Conservation (phyloP, 768 basidiomycete species). For the Amanita exitialis region DNA sequence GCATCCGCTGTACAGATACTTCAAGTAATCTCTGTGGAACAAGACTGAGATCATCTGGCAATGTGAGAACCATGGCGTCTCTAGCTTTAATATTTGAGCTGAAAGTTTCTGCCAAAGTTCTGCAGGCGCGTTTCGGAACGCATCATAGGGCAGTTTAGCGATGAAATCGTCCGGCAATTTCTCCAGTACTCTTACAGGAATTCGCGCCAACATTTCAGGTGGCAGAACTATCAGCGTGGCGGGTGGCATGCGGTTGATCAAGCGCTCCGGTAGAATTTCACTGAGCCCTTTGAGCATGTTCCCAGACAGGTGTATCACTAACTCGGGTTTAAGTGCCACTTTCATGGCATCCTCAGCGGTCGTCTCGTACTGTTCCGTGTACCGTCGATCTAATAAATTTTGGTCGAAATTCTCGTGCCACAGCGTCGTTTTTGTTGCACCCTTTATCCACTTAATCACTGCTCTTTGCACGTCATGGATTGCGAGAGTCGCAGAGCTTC, state of each 20-base stretch:
- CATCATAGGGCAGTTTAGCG: background rate
- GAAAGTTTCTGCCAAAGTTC: no score
- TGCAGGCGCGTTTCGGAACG: background rate
- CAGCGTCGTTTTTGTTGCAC: background rate
- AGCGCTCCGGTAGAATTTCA: background rate
- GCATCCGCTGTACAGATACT: background rate
- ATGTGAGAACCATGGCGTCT: background rate
- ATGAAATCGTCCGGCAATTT: background rate
- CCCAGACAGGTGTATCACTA: background rate
- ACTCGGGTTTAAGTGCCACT: background rate
- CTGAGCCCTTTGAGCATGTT: background rate
- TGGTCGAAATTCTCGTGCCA: background rate
- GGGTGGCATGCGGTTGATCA: background rate
- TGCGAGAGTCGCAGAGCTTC: background rate
- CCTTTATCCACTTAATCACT: background rate
- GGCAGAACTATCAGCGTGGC: background rate
- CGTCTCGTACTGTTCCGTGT: background rate
- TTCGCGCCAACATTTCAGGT: background rate
- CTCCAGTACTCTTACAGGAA: background rate
- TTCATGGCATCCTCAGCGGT: background rate
- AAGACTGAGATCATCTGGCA: background rate
- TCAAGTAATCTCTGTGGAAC: background rate
- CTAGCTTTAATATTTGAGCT: background rate
- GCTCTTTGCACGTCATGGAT: background rate
- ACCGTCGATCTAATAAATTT: background rate